A percentile compares a stretch with the other conserved stretches of the same genome.
Conservation (phyloP, 306 rosid species). For the Erythrophleum fordii region DNA sequence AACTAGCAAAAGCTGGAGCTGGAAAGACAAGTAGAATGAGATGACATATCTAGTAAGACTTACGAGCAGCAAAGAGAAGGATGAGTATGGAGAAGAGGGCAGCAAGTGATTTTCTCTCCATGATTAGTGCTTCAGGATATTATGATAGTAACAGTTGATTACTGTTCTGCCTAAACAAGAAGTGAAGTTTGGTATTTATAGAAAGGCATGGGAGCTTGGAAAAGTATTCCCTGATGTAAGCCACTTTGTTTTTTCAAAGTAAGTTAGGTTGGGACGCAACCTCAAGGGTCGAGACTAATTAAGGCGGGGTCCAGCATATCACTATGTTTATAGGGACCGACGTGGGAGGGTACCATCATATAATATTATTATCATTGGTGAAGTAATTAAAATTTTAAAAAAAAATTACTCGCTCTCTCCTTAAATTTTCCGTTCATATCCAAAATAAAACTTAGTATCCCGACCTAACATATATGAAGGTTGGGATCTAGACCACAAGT, state of each 20-base stretch:
- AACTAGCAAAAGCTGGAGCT: too few species aligned
- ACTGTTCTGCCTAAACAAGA: not conserved
- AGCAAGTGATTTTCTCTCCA: constrained; percentile 32
- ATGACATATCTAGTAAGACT: not conserved
- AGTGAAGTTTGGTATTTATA: not conserved
- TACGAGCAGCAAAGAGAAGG: constrained; percentile 37
- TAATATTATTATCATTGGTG: too few species aligned
- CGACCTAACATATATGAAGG: too few species aligned
- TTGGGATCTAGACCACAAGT: too few species aligned
- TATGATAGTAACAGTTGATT: not conserved
- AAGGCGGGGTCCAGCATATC: not conserved
- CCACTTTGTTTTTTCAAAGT: not conserved
- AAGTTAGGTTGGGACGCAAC: not conserved
- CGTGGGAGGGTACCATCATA: too few species aligned
- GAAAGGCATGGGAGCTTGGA: not conserved
- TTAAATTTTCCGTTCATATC: too few species aligned
- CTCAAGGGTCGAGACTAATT: not conserved
- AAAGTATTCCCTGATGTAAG: not conserved
- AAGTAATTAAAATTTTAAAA: too few species aligned
- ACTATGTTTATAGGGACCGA: too few species aligned
- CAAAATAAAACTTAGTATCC: too few species aligned
- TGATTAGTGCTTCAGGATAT: not conserved
- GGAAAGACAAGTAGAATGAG: too few species aligned
- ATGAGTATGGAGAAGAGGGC: constrained; percentile 2
- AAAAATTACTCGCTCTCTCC: too few species aligned